Percentiles rank a stretch among this genome's conserved stretches.
These are phyloP conservation scores for Didymella arachidicola DNA, from an alignment of 2,329 filamentous ascomycete genomes.

Conservation along the genomic window DNA sequence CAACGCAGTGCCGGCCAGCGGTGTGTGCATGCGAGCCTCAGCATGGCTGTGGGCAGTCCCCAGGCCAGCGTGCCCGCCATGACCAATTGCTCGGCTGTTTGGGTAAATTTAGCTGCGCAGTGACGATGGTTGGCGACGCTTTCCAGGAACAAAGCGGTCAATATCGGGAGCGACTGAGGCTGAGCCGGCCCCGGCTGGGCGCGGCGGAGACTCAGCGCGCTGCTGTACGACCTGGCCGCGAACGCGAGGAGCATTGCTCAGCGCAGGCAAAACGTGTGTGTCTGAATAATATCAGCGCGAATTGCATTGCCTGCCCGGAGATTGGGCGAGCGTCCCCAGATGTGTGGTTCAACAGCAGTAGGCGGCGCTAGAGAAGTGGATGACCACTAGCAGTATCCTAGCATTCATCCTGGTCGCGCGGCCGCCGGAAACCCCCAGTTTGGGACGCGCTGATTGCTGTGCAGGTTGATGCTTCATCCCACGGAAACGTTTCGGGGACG, in stretches of 20 bases:
- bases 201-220: slow-evolving; percentile 20
- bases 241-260: slow-evolving; percentile 16
- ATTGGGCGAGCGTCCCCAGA: slow-evolving; percentile 28
- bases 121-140: slow-evolving; percentile 36
- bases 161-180: slow-evolving; percentile 43
- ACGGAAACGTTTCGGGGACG: slow-evolving; percentile 50
- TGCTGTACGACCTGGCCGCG: slow-evolving; percentile 17
- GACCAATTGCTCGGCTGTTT: slow-evolving; percentile 31
- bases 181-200: slow-evolving; percentile 26
- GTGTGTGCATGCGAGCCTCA: slow-evolving; percentile 18
- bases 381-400: slow-evolving; percentile 15
- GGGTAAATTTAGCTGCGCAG: slow-evolving; percentile 41
- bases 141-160: slow-evolving; percentile 47
- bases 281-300: slow-evolving; percentile 30
- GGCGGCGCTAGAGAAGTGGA: slow-evolving; percentile 33
- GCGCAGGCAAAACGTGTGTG: slow-evolving; percentile 22
- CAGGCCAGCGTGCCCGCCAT: slow-evolving; percentile 22
- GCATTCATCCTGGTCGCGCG: slow-evolving; percentile 26
- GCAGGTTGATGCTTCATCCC: slow-evolving; percentile 48
- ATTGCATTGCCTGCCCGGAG: slow-evolving; percentile 13
- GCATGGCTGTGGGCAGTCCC: slow-evolving; percentile 14
- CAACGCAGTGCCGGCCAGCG: slow-evolving; percentile 21
- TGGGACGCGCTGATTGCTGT: slow-evolving; percentile 32
- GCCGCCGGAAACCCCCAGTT: slow-evolving; percentile 29
- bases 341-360: slow-evolving; percentile 31